These are phyloP conservation scores for Cercospora zeina DNA, from an alignment of 2,329 filamentous ascomycete genomes.

Conservation along the genomic window DNA sequence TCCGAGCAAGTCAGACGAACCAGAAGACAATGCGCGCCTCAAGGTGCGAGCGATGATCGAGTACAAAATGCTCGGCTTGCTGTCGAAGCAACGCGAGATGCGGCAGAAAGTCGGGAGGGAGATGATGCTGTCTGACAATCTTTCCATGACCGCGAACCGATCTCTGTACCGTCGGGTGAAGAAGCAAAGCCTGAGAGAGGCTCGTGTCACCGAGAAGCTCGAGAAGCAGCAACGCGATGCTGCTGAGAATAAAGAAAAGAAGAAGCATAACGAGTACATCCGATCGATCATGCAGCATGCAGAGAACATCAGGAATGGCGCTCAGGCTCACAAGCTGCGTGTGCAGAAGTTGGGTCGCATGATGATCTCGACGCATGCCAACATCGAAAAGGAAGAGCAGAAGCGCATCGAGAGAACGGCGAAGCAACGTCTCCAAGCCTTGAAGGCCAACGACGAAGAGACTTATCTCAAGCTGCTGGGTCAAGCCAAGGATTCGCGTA, in stretches of 20 bases:
- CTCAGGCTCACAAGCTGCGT: constrained; percentile 68
- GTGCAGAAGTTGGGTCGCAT: constrained; percentile 82
- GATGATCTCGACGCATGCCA: constrained; percentile 87
- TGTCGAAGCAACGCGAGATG: constrained; percentile 82
- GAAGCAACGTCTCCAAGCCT: constrained; percentile 97
- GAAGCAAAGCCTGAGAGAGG: constrained; percentile 94
- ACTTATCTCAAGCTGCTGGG: constrained; percentile 97
- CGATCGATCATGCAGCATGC: constrained; percentile 82
- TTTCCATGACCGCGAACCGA: constrained; percentile 95
- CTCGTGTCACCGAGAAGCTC: constrained; percentile 95
- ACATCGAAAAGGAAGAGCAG: constrained; percentile 99
- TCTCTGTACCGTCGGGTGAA: constrained; percentile 89
- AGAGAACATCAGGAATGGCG: constrained; percentile 70
- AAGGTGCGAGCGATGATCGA: constrained; percentile 92
- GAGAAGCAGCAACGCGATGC: constrained; percentile 98
- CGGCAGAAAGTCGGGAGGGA: constrained; percentile 84
- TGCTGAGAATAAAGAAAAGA: constrained; percentile 93
- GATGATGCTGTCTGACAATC: constrained; percentile 93
- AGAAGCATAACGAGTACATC: constrained; percentile 92
- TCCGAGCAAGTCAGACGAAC: constrained; percentile 65
- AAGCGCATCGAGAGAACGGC: constrained; percentile 96
- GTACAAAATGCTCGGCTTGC: constrained; percentile 85
- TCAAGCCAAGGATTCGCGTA: constrained; percentile 98
- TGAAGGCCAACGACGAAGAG: constrained; percentile 99
- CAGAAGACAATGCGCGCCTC: constrained; percentile 72